Evolutionary conservation across 2,329 filamentous ascomycete genomes (phyloP), one percentile per base, ranked within the genome.

Genomic region (Ascochyta pisi): DNA sequence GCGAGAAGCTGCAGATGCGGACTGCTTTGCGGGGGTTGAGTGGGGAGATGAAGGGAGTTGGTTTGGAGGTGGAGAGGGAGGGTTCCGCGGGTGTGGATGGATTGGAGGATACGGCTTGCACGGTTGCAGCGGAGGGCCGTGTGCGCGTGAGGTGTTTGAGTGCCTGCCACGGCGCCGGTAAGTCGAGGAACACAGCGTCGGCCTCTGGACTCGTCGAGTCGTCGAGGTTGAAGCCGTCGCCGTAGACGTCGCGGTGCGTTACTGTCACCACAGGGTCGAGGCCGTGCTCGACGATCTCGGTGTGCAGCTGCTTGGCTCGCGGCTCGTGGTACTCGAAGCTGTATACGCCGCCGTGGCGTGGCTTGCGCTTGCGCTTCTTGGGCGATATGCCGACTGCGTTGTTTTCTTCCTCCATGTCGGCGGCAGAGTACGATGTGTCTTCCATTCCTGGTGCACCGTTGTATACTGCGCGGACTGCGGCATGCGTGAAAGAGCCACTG

Each of bases 1-100:
- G 95, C 1, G 90, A 96, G 78, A 99, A 99, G 0, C 92, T 96
- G 79, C 95, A 99, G 50, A 99, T 84, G 70, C 95, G 84, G 1
- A 89, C 86, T 5, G 89, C 84, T 38, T 85, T 83, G n/a, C 83
- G 82, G 0, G 91, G 87, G 63, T 95, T 88, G 10, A 98, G 82
- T 0, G 85, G 82, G 1, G 83, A 83, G 35, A 63, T 65, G 55
- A 74, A 74, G 23, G 68, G 63, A 16, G n/a, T 45, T 2, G 39
- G 10, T 7, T 59, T 23, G 51, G 41, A 38, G 48, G 56, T 39
- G 49, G 58, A 15, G 41, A 43, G 1, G 16, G 35, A 40, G 7
- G 45, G 33, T 24, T 61, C 52, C 29, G 24, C 77, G 4, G 16
- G 86, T 83, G 39, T 62, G 1, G 67, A 61, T 0, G 65, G 58